Evolutionary conservation across 2,329 filamentous ascomycete species (phyloP).

Genomic region (Stagonosporopsis tanaceti): DNA sequence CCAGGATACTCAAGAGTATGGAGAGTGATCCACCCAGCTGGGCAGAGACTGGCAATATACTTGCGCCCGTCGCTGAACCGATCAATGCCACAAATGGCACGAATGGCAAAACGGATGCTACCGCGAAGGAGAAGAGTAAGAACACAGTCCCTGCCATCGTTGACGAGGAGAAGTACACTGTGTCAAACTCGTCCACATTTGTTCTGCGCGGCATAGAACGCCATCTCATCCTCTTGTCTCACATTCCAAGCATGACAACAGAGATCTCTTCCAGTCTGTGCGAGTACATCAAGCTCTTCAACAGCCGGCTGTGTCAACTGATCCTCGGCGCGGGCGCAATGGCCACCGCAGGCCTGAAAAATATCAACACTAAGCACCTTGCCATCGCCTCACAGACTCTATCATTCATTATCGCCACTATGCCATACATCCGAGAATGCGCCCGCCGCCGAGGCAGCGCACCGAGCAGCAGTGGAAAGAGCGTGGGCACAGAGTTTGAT

Average conservation of each 20-base stretch:
- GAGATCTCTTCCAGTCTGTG: constrained; percentile 82
- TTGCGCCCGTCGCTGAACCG: constrained; percentile 30
- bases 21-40: constrained; percentile 74
- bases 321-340: constrained; percentile 95
- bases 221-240: constrained; percentile 82
- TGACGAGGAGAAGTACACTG: constrained; percentile 83
- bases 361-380: constrained; percentile 90
- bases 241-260: constrained; percentile 86
- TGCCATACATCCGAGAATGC: constrained; percentile 91
- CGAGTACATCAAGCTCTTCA: constrained; percentile 90
- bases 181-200: constrained; percentile 82
- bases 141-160: constrained; percentile 70
- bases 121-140: constrained; percentile 54
- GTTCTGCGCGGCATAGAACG: constrained; percentile 83
- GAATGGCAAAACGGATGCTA: constrained; percentile 44
- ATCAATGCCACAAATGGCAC: constrained; percentile 25
- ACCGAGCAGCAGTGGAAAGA: constrained; percentile 44
- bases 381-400: constrained; percentile 90
- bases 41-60: constrained; percentile 63
- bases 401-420: constrained; percentile 83
- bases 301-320: constrained; percentile 93
- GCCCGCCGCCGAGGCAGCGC: constrained; percentile 73
- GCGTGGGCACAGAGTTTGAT: constrained; percentile 80
- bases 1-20: constrained; percentile 72
- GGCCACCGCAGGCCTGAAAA: constrained; percentile 85